Conservation (phyloP, 768 basidiomycete species). For the Phanerochaete carnosa region DNA sequence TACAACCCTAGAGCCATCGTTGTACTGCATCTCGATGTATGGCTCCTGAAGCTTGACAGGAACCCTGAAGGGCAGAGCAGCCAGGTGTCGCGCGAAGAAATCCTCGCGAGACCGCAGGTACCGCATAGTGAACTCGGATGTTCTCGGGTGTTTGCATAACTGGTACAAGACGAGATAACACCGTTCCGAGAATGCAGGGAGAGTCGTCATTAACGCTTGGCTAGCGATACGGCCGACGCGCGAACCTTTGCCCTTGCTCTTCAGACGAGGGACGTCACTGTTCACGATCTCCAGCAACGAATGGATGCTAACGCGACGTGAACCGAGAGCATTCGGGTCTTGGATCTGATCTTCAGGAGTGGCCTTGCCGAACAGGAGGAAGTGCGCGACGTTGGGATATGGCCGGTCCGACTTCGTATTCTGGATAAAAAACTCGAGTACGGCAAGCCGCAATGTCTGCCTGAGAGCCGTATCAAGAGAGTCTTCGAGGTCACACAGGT, state of each 20-base stretch:
- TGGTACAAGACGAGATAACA: constrained; percentile 83
- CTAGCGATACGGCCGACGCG: constrained; percentile 24
- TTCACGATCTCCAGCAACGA: constrained; percentile 77
- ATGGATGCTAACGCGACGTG: constrained; percentile 71
- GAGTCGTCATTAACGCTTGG: constrained; percentile 55
- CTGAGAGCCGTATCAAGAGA: constrained; percentile 33
- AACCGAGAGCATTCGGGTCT: constrained; percentile 74
- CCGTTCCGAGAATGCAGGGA: constrained; percentile 81
- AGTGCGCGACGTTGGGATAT: constrained; percentile 85
- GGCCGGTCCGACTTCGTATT: constrained; percentile 60
- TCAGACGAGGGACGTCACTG: constrained; percentile 61
- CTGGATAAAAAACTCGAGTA: constrained; percentile 78
- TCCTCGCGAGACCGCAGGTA: constrained; percentile 87
- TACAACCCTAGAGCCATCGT: constrained; percentile 64
- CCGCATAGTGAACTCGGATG: constrained; percentile 76
- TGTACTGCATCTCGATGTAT: constrained; percentile 60
- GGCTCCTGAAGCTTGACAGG: constrained; percentile 49
- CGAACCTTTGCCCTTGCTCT: constrained; percentile 36
- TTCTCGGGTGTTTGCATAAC: constrained; percentile 82
- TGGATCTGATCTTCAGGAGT: constrained; percentile 65
- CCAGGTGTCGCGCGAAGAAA: constrained; percentile 86
- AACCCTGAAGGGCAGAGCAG: constrained; percentile 63
- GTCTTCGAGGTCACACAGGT: constrained; percentile 42
- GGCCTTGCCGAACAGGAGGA: constrained; percentile 72
- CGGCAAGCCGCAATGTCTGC: constrained; percentile 70